Percentiles rank a stretch among this genome's conserved stretches.
Conservation (phyloP, 805 yeast species). For the Kregervanrija fluxuum region DNA sequence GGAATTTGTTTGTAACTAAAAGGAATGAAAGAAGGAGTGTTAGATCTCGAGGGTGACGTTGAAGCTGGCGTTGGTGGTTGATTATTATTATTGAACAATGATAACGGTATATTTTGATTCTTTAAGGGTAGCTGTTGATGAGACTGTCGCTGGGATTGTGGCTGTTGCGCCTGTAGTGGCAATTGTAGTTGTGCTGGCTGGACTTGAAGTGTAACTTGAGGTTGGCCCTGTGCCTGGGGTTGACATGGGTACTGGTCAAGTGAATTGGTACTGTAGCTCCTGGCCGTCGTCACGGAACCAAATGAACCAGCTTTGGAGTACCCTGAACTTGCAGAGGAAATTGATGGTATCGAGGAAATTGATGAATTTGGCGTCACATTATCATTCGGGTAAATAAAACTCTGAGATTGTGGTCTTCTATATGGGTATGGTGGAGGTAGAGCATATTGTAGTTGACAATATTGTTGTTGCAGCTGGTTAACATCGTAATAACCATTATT, state of each 20-base stretch:
- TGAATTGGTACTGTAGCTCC: background rate
- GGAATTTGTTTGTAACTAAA: too few species aligned
- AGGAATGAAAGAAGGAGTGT: slow-evolving; percentile 10
- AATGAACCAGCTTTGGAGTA: too few species aligned
- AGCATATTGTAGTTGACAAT: background rate
- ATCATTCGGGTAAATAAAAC: background rate
- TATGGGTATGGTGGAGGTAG: background rate
- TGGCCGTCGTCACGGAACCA: too few species aligned
- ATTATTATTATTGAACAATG: background rate
- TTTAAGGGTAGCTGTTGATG: slow-evolving; percentile 4
- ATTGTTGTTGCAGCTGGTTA: too few species aligned
- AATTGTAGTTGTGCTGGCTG: slow-evolving; percentile 1
- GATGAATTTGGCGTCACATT: background rate
- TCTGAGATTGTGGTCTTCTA: background rate
- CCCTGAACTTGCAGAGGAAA: background rate
- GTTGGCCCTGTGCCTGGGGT: too few species aligned
- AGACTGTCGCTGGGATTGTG: slow-evolving; percentile 4
- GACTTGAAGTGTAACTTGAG: background rate
- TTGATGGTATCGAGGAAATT: background rate
- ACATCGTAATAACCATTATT: too few species aligned
- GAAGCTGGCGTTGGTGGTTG: slow-evolving; percentile 11
- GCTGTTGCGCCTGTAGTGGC: slow-evolving; percentile 5
- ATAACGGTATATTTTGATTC: background rate
- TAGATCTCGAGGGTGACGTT: slow-evolving; percentile 18
- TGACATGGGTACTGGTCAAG: background rate